Percentiles rank a stretch among this genome's conserved stretches.
phyloP scores from a whole-genome alignment of 441 rosid species.

The Pelargonium fulgidum region DNA sequence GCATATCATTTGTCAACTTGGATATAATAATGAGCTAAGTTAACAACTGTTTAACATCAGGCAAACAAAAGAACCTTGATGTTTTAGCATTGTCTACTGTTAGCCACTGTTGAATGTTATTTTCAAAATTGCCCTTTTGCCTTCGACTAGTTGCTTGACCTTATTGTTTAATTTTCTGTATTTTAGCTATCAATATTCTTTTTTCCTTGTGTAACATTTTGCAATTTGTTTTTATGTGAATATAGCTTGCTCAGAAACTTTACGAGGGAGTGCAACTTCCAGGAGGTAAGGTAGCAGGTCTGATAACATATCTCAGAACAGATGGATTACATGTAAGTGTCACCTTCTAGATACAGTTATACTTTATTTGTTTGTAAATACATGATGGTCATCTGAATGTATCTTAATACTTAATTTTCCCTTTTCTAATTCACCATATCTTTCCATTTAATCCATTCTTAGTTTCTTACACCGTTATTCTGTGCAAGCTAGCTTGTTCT shows the following conservation, averaged over 20 bases:
- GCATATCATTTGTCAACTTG: not conserved
- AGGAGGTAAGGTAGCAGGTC: slow-evolving; percentile 67
- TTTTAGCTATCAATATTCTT: not conserved
- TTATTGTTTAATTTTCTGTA: not conserved
- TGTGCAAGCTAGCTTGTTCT: not conserved
- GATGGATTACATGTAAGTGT: slow-evolving; percentile 91
- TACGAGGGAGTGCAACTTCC: slow-evolving; percentile 83
- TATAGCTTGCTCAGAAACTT: slow-evolving; percentile 94
- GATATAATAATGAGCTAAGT: not conserved
- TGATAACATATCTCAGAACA: slow-evolving; percentile 92
- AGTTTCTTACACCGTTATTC: not conserved
- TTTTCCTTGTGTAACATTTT: not conserved
- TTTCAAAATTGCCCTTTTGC: not conserved
- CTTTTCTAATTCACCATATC: not conserved
- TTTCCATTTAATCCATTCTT: not conserved
- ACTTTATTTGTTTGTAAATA: not conserved
- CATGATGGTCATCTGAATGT: slow-evolving; percentile 2
- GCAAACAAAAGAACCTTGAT: slow-evolving; percentile 1
- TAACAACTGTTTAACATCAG: not conserved
- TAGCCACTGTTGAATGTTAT: not conserved
- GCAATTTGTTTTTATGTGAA: slow-evolving; percentile 18
- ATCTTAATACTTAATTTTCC: not conserved
- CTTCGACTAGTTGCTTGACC: not conserved
- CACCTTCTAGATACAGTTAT: slow-evolving; percentile 16
- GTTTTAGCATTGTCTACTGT: not conserved